phyloP scores from a whole-genome alignment of 305 asterid genomes.

The Ruellia speciosa region DNA sequence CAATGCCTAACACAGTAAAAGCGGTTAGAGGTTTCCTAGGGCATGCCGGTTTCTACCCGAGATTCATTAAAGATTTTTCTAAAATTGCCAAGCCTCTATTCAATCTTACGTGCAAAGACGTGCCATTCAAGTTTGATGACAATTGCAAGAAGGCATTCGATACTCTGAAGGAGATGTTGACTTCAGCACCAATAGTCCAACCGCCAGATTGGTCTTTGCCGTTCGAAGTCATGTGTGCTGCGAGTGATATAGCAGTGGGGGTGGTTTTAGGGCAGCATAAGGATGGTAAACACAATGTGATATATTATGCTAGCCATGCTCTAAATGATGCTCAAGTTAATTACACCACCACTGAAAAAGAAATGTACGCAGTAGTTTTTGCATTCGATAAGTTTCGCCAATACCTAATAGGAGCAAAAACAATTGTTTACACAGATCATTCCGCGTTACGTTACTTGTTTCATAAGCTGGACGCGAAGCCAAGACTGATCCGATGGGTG shows the following conservation, averaged over 20 bases:
- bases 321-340: neutral
- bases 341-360: no score
- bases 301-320: neutral
- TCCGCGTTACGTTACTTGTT: neutral
- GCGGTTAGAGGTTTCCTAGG: neutral
- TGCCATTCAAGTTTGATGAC: neutral
- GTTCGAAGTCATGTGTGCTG: constrained; percentile 5
- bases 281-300: neutral
- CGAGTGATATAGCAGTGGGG: neutral
- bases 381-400: neutral
- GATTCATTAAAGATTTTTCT: no score
- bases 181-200: neutral
- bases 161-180: neutral
- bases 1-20: neutral
- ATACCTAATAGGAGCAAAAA: neutral
- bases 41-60: no score
- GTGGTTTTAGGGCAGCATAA: neutral
- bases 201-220: neutral
- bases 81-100: no score
- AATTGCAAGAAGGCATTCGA: neutral
- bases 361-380: no score
- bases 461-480: neutral
- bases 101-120: neutral
- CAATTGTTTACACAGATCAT: neutral
- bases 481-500: neutral